A percentile compares a stretch with the other conserved stretches of the same genome.
phyloP scores from a whole-genome alignment of 78 protist genomes.

The Polysphondylium violaceum region DNA sequence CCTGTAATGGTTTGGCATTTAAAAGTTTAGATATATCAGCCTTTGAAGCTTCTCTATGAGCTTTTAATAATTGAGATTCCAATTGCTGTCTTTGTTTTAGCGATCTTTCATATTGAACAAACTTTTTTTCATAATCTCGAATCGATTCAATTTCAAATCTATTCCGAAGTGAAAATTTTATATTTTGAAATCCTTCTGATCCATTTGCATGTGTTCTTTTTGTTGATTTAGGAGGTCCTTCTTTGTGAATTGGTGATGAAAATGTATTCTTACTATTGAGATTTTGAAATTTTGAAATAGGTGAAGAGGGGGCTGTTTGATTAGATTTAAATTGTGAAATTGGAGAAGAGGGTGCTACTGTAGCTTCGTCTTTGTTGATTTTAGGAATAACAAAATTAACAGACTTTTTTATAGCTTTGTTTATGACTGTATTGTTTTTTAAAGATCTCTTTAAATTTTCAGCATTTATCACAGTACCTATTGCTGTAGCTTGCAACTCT shows the following conservation, averaged over 20 bases:
- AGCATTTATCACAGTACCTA: neutral
- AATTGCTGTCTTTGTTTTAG: neutral
- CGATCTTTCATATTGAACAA: no score
- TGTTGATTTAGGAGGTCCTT: neutral
- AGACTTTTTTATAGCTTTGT: neutral
- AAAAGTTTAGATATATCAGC: no score
- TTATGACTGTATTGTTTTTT: neutral
- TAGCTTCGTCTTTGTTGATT: neutral
- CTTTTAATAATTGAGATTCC: neutral
- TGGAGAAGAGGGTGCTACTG: neutral
- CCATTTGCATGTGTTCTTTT: neutral
- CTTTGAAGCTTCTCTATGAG: neutral
- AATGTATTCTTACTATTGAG: neutral
- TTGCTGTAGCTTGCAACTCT: neutral
- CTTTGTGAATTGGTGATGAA: neutral
- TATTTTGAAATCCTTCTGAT: no score
- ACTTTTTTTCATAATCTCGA: neutral
- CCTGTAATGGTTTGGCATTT: neutral
- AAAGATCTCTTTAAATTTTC: neutral
- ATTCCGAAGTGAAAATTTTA: no score
- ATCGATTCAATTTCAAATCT: no score
- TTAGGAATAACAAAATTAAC: neutral
- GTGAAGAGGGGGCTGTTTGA: neutral
- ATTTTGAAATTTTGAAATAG: no score
- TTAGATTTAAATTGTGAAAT: no score